These are phyloP conservation scores for Ascochyta koolunga DNA, from an alignment of 2,329 filamentous ascomycete species.

Conservation along the genomic window DNA sequence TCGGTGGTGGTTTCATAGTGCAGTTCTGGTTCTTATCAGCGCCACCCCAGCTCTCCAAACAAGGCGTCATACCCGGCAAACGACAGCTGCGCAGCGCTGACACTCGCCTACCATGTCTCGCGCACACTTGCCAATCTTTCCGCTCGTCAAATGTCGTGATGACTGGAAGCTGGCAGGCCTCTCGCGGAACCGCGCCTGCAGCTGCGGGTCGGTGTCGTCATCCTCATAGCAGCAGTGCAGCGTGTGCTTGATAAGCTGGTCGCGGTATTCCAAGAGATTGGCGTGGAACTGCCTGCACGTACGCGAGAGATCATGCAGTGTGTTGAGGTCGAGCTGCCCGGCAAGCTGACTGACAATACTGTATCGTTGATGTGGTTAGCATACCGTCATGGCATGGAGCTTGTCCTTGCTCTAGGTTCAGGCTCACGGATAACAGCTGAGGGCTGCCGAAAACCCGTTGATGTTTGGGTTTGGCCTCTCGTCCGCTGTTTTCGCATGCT, in stretches of 20 bases:
- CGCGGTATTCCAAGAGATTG: slow-evolving; percentile 79
- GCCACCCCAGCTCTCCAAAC: not conserved
- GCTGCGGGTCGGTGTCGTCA: slow-evolving; percentile 51
- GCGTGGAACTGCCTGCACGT: slow-evolving; percentile 81
- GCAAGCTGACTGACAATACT: slow-evolving; percentile 81
- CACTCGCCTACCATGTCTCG: slow-evolving; percentile 87
- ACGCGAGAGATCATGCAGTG: slow-evolving; percentile 79
- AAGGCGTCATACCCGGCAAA: slow-evolving; percentile 74
- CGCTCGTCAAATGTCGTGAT: slow-evolving; percentile 55
- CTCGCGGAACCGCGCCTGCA: slow-evolving; percentile 55
- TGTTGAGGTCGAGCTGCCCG: slow-evolving; percentile 81
- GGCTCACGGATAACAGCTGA: slow-evolving; percentile 73
- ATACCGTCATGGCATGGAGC: slow-evolving; percentile 31
- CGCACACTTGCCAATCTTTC: slow-evolving; percentile 80
- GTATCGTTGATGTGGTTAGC: slow-evolving; percentile 41
- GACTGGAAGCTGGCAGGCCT: slow-evolving; percentile 12
- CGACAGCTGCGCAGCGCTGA: slow-evolving; percentile 73
- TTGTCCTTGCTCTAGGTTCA: slow-evolving; percentile 41
- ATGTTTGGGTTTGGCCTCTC: slow-evolving; percentile 58
- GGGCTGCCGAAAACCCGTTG: slow-evolving; percentile 65
- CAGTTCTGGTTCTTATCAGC: slow-evolving; percentile 71
- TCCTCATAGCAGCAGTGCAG: slow-evolving; percentile 80
- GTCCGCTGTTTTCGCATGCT: slow-evolving; percentile 20
- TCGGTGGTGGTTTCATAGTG: slow-evolving; percentile 78
- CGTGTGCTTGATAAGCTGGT: slow-evolving; percentile 73